Evolutionary conservation across 1,139 yeast species (phyloP), one percentile per base, ranked within the genome.

Genomic region (Chernovozyma aurita): DNA sequence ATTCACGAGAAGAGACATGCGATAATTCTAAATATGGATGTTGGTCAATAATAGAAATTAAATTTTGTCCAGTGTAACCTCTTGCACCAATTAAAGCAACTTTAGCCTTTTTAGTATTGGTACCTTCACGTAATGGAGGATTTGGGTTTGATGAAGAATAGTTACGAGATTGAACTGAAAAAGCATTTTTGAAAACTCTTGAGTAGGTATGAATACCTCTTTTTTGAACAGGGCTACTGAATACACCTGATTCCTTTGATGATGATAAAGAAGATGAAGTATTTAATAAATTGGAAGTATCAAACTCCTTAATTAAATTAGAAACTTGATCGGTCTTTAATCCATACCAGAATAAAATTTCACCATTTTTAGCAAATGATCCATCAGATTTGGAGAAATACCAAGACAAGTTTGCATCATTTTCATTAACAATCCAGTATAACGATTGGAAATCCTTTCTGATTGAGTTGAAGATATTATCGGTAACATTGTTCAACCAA

Each of bases 41-140:
- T 39, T 73, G 67, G 61, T 92, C 87, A 47, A 92, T 85, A 66
- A 92, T 72, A 34, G 82, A 77, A 49, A 92, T 87, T 59, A 92
- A 74, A 50, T 92, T 92, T 64, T 85, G 95, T 24, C 98, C 99
- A 22, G 97, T 90, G 64, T 78, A 87, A 28, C 99, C 99, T 65
- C 99, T 83, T 29, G 98, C 99, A 50, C 99, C 99, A 55, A 92
- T 90, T 50, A 92, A 75, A 1, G 97, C 98, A 34, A 94, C 90
- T 42, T 78, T 79, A 28, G 86, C 68, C 41, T 76, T 76, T 35
- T 67, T 59, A 31, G 71, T 68, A 63, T 80, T 85, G 32, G 76
- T 59, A 25, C 87, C 94, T 39, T 72, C 68, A 42, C 69, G 69
- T 31, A 76, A 48, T 16, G 94, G 92, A 11, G 90, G 87, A 55